Percentiles rank a stretch among this genome's conserved stretches.
Conservation (phyloP, 192 early-diverging fungal genomes). For the Mortierella hygrophila region DNA sequence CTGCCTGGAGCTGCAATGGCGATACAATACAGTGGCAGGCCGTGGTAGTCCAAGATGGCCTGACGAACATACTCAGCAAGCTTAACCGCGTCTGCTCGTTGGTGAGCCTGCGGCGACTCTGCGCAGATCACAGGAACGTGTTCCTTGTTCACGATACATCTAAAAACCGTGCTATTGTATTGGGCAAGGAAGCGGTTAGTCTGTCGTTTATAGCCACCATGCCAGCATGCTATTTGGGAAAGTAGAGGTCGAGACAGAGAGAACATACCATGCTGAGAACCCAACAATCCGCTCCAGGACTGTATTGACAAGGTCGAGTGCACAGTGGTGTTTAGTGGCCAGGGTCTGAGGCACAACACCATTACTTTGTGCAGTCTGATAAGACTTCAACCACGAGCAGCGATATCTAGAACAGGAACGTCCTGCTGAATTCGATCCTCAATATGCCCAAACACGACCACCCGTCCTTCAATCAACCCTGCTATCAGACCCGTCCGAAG, state of each 20-base stretch:
- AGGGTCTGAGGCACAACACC: not conserved
- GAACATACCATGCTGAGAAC: constrained; percentile 55
- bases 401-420: not conserved
- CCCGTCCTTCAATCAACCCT: constrained; percentile 72
- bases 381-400: not conserved
- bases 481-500: constrained; percentile 82
- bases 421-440: constrained; percentile 74
- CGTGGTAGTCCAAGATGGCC: constrained; percentile 68
- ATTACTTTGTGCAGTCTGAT: not conserved
- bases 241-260: not conserved
- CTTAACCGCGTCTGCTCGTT: constrained; percentile 55
- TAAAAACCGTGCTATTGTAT: constrained; percentile 66
- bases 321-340: constrained; percentile 25
- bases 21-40: constrained; percentile 70
- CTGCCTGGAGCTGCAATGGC: constrained; percentile 65
- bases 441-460: constrained; percentile 79
- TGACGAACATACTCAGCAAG: constrained; percentile 60
- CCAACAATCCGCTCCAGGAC: constrained; percentile 31
- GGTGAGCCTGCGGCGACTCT: constrained; percentile 63
- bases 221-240: not conserved
- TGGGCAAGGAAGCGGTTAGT: not conserved
- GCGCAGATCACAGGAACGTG: constrained; percentile 76
- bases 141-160: constrained; percentile 72
- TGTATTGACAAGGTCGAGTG: constrained; percentile 41
- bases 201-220: not conserved